Evolutionary conservation across 345 rosid genomes (phyloP).

Genomic region (Linum usitatissimum): DNA sequence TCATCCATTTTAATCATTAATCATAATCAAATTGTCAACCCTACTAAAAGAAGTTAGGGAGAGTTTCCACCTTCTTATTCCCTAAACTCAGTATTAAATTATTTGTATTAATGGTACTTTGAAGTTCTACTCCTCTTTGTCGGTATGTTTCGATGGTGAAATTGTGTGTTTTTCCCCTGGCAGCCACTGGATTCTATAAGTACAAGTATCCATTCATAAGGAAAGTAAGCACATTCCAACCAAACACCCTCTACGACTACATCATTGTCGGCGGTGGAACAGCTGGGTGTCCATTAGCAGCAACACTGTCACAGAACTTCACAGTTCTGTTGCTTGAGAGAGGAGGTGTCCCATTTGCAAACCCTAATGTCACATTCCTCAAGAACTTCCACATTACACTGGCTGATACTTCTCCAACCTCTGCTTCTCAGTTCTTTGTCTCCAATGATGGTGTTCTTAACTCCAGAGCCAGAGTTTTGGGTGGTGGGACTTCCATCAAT

Average conservation of each 20-base stretch:
- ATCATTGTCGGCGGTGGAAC: slow-evolving; percentile 92
- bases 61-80: too few relatives aligned
- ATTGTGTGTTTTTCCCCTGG: too few relatives aligned
- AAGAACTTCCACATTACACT: slow-evolving; percentile 66
- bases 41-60: too few relatives aligned
- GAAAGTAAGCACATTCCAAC: slow-evolving; percentile 59
- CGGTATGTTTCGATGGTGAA: neutral
- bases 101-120: neutral
- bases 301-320: slow-evolving; percentile 74
- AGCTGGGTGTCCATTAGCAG: slow-evolving; percentile 90
- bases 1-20: too few relatives aligned
- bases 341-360: slow-evolving; percentile 89
- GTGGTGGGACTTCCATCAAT: slow-evolving; percentile 86
- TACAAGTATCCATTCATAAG: slow-evolving; percentile 64
- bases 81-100: too few relatives aligned
- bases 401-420: slow-evolving; percentile 63
- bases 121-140: neutral
- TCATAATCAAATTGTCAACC: too few relatives aligned
- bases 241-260: slow-evolving; percentile 52
- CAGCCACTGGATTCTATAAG: neutral
- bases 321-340: slow-evolving; percentile 78
- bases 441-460: slow-evolving; percentile 92
- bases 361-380: slow-evolving; percentile 76
- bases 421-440: slow-evolving; percentile 72
- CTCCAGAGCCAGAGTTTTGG: slow-evolving; percentile 80